phyloP scores from a whole-genome alignment of 2,329 filamentous ascomycete species.

The Dothiorella sarmentorum region DNA sequence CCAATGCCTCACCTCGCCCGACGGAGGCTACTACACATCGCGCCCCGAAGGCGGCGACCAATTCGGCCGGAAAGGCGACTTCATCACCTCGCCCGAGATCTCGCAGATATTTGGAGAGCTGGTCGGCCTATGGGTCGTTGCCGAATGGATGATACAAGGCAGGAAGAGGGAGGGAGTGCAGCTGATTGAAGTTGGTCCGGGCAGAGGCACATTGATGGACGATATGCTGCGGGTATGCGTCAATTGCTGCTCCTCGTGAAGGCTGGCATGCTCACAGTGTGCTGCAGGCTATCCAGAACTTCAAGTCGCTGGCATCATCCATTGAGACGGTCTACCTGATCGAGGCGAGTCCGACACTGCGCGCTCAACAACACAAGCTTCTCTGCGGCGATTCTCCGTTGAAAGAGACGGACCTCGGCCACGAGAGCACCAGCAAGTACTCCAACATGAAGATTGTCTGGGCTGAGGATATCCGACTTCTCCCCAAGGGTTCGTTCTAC shows the following conservation, averaged over 20 bases:
- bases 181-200: constrained; percentile 90
- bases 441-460: constrained; percentile 64
- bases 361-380: constrained; percentile 72
- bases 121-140: constrained; percentile 88
- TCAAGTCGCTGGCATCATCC: constrained; percentile 70
- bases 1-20: constrained; percentile 89
- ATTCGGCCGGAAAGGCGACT: constrained; percentile 91
- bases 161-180: constrained; percentile 70
- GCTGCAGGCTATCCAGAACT: constrained; percentile 73
- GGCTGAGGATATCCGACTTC: constrained; percentile 83
- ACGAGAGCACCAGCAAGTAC: constrained; percentile 73
- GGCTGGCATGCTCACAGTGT: constrained; percentile 15
- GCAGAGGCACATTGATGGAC: constrained; percentile 93
- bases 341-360: constrained; percentile 80
- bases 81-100: constrained; percentile 95
- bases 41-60: constrained; percentile 70
- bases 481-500: constrained; percentile 61
- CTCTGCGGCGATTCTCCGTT: constrained; percentile 73
- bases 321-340: constrained; percentile 91
- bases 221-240: constrained; percentile 78
- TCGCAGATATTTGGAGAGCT: constrained; percentile 96
- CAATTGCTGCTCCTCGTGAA: background rate
- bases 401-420: constrained; percentile 69
- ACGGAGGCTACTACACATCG: constrained; percentile 90
- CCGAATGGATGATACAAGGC: constrained; percentile 95